Base-by-base conservation (phyloP, 805 yeast species). In the Blastobotrys americana region DNA sequence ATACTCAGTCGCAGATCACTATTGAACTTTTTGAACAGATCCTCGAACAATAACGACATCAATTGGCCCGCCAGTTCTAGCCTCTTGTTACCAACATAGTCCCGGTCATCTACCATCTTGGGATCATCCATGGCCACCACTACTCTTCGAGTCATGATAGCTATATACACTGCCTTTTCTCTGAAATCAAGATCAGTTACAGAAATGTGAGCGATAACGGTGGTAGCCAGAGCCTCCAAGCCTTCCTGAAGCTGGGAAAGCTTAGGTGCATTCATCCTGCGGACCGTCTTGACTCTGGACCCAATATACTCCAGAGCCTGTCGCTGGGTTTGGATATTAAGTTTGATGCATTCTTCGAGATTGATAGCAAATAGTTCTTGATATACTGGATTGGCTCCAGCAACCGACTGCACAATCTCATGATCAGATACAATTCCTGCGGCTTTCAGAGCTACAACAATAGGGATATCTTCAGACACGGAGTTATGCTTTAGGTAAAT, bases 31-130 rank as follows among this genome's bases (percentile, higher is more conserved):
- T 93, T 93, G 74, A 93, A 93, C 66, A 93, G 75, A 76, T 93
- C 98, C 69, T 93, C 98, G 63, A 93, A 93, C 50, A 93, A 68
- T 52, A 93, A 71, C 4, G 97, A 87, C 86, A 93, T 85, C 61
- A 93, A 73, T 66, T 93, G 98, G 46, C 98, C 98, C 0, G 98
- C 98, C 60, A 93, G 71, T 68, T 93, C 98, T 53, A 93, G 72
- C 67, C 98, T 84, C 65, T 93, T 93, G 68, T 90, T 90, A 71
- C 98, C 98, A 37, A 93, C 97, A 60, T 93, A 93, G 69, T 93
- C 98, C 66, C 97, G 80, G 66, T 93, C 98, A 59, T 93, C 98
- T n/a, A 93, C 95, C 82, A 87, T 81, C 54, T 80, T 80, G 5
- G 97, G 94, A 58, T 93, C 84, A 52, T 85, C 81, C 81, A 93